A percentile compares a stretch with the other conserved stretches of the same genome.
These are phyloP conservation scores for Moricandia arvensis DNA, from an alignment of 345 rosid species.

Conservation along the genomic window DNA sequence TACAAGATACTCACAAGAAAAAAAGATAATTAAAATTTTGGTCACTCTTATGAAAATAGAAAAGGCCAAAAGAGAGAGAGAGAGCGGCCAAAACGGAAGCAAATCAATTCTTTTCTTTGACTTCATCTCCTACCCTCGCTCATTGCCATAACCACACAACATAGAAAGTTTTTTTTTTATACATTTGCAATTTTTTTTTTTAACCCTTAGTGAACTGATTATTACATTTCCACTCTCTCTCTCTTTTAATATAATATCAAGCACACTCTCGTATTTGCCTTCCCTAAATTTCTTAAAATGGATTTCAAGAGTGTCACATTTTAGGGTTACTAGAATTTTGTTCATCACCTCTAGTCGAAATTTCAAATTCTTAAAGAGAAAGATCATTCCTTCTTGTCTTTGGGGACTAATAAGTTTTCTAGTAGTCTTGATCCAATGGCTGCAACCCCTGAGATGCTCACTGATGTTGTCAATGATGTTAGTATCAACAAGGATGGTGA, in stretches of 20 bases:
- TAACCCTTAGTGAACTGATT: background rate
- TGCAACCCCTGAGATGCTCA: constrained; percentile 58
- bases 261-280: background rate
- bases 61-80: constrained; percentile 34
- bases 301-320: background rate
- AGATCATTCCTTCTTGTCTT: background rate
- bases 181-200: background rate
- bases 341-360: constrained; percentile 12
- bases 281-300: background rate
- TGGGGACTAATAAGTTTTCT: background rate
- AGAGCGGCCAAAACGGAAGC: constrained; percentile 39
- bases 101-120: constrained; percentile 7
- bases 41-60: background rate
- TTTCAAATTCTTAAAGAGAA: constrained; percentile 8
- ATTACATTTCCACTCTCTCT: background rate
- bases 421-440: constrained; percentile 52
- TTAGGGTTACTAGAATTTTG: background rate
- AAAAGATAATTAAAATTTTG: background rate
- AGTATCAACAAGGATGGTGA: constrained; percentile 31
- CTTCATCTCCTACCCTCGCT: constrained; percentile 25
- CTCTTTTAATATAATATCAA: constrained; percentile 11
- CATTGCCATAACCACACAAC: constrained; percentile 30
- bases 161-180: background rate
- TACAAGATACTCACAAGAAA: background rate
- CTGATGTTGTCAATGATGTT: constrained; percentile 41